Evolutionary conservation across 192 early-diverging fungal genomes (phyloP), one percentile per base, ranked within the genome.

Genomic region (Entomortierella lignicola): DNA sequence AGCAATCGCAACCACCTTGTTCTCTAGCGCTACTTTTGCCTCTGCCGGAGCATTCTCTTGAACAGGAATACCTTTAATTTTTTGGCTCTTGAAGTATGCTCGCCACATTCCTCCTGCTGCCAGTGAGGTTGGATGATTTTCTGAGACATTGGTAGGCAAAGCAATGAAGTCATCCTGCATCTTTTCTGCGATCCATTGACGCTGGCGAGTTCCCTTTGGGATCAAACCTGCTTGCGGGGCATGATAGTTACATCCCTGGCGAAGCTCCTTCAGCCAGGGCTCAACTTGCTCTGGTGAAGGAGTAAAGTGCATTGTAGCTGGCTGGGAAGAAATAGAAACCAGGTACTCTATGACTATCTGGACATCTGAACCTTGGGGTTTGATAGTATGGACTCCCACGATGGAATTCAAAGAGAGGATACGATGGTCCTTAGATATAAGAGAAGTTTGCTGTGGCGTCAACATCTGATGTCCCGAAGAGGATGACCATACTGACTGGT

Each of bases 91-190:
- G 37, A 77, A 77, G 39, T 57, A 77, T 2, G 66, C 73, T 10
- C 73, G 58, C 73, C 73, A 77, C 73, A 77, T 77, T 25, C 73
- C 73, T 15, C 73, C 73, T 25, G 73, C 73, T 13, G 66, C 73
- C 60, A 77, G 31, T 26, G 73, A 59, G 18, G 73, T 60, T 23
- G 73, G 73, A 37, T 77, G 59, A 30, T 77, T 64, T 42, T 77
- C 73, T 23, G 73, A 51, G 43, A 77, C 73, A 41, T 60, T 77
- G 26, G 73, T 60, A 18, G 73, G 73, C 11, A 77, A 37, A 5
- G 73, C 64, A 26, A 77, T 69, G 23, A 63, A 25, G n/a, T 77
- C 73, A n/a, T 66, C 65, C 34, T 57, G 60, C 43, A 77, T 60
- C 55, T 77, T 77, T 13, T 77, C 73, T 42, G 58, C 34, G 12